These are phyloP conservation scores for Fraxinus paxiana DNA, from an alignment of 305 asterid species.

Conservation along the genomic window DNA sequence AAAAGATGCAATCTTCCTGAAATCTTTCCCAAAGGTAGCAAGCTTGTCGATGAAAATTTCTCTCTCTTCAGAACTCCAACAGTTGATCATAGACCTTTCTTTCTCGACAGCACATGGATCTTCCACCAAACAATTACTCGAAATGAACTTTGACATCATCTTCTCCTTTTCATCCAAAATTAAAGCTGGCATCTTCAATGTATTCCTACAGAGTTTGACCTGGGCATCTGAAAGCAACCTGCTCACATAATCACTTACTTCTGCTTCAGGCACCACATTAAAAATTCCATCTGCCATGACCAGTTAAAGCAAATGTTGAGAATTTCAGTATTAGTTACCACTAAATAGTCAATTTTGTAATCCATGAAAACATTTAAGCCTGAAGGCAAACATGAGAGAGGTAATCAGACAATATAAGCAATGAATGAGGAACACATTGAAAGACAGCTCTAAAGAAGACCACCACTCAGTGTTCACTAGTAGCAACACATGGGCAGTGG, in stretches of 20 bases:
- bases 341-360: constrained; percentile 14
- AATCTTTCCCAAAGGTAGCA: constrained; percentile 67
- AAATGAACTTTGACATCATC: constrained; percentile 57
- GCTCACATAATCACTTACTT: constrained; percentile 47
- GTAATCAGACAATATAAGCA: not conserved
- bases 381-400: not conserved
- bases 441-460: not conserved
- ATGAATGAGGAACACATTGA: not conserved
- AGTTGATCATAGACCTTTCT: constrained; percentile 67
- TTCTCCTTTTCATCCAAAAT: constrained; percentile 66
- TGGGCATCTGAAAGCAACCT: constrained; percentile 55
- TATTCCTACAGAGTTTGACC: constrained; percentile 57
- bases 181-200: constrained; percentile 82
- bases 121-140: constrained; percentile 77
- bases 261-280: constrained; percentile 51
- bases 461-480: not conserved
- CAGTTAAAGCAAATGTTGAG: constrained; percentile 13
- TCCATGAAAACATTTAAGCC: not conserved
- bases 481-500: not conserved
- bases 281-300: constrained; percentile 59
- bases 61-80: constrained; percentile 74
- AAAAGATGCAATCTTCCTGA: constrained; percentile 72
- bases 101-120: constrained; percentile 78
- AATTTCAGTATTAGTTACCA: constrained; percentile 20
- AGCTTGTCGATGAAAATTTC: constrained; percentile 80